phyloP scores from a whole-genome alignment of 805 yeast genomes.

The Yamadazyma philogaea region DNA sequence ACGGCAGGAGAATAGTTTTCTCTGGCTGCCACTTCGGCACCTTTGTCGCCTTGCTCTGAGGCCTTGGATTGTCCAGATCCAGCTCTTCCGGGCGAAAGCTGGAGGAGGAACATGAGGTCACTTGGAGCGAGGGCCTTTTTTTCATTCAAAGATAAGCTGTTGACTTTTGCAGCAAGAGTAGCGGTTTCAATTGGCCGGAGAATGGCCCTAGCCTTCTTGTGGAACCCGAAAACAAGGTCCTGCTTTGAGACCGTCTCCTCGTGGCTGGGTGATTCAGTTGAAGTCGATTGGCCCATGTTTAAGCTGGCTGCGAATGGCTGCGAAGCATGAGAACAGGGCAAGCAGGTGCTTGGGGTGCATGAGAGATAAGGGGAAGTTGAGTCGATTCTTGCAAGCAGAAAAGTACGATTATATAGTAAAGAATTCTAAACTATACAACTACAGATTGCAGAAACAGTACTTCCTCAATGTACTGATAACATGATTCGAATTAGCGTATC shows the following conservation, averaged over 20 bases:
- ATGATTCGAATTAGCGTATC: not conserved
- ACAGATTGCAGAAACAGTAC: no score
- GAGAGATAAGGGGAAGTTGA: no score
- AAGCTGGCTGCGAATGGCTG: not conserved
- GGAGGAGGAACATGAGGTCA: conserved; percentile 24
- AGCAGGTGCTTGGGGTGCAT: no score
- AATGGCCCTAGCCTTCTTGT: conserved; percentile 14
- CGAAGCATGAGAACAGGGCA: not conserved
- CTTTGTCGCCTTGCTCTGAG: not conserved
- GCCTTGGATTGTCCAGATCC: conserved; percentile 1
- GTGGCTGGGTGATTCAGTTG: conserved; percentile 3
- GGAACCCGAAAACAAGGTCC: conserved; percentile 18
- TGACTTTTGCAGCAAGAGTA: conserved; percentile 15
- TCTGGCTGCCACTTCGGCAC: not conserved
- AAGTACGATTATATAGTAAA: no score
- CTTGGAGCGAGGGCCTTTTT: conserved; percentile 15
- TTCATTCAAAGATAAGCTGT: conserved; percentile 16
- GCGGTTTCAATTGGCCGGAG: conserved; percentile 21
- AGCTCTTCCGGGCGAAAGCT: conserved; percentile 14
- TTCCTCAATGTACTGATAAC: no score
- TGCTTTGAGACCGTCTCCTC: not conserved
- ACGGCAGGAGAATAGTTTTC: conserved; percentile 8
- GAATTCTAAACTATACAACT: no score
- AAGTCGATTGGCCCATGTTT: conserved; percentile 20
- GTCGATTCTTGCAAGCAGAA: no score